Percentiles rank a stretch among this genome's conserved stretches.
Evolutionary conservation across 495 filamentous ascomycete species (phyloP).

Genomic region (Aspergillus sparsus): DNA sequence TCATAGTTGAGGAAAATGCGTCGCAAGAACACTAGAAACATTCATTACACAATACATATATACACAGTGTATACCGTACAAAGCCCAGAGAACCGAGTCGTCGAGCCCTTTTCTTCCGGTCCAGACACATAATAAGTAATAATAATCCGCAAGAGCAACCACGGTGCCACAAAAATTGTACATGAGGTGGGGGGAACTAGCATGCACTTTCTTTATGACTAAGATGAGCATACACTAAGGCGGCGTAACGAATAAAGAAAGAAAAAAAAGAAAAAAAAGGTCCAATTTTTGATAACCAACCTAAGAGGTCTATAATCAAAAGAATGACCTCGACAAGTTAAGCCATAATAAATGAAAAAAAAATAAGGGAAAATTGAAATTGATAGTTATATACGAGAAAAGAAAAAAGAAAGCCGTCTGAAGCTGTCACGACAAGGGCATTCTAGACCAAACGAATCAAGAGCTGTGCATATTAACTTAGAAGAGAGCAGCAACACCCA

Average conservation of each 20-base stretch:
- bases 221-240: not conserved
- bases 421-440: conserved; percentile 7
- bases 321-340: conserved; percentile 1
- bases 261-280: conserved; percentile 13
- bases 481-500: conserved; percentile 37
- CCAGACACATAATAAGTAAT: conserved; percentile 12
- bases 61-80: conserved; percentile 29
- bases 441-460: conserved; percentile 16
- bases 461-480: conserved; percentile 24
- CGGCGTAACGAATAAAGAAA: not conserved
- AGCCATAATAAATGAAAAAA: conserved; percentile 1
- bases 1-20: conserved; percentile 2
- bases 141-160: conserved; percentile 8
- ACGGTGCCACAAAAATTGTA: conserved; percentile 5
- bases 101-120: conserved; percentile 10
- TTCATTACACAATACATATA: conserved; percentile 29
- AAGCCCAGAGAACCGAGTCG: conserved; percentile 14
- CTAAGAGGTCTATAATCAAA: conserved; percentile 1
- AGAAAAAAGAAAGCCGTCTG: not conserved
- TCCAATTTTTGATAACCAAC: conserved; percentile 10
- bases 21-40: conserved; percentile 16
- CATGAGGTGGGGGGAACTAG: not conserved
- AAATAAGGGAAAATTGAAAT: conserved; percentile 10
- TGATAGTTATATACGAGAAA: conserved; percentile 18
- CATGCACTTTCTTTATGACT: not conserved